A percentile compares a stretch with the other conserved stretches of the same genome.
Conservation (phyloP, 371 early-diverging fungal species). For the Coemansia sp. region DNA sequence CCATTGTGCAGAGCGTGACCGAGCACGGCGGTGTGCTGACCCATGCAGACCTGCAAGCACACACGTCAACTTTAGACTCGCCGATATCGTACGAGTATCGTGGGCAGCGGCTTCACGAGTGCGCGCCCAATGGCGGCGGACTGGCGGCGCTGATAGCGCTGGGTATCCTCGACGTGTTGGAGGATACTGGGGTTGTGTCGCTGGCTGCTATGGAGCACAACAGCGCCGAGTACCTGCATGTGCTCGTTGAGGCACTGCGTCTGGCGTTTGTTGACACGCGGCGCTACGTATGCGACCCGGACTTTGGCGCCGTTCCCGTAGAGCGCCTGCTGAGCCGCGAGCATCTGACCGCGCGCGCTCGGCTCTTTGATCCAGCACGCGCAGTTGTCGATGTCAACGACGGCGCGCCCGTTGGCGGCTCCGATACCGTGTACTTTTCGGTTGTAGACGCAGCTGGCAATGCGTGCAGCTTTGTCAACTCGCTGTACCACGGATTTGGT, state of each 20-base stretch:
- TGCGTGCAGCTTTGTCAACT: slow-evolving; percentile 77
- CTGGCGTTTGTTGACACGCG: slow-evolving; percentile 77
- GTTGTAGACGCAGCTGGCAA: slow-evolving; percentile 79
- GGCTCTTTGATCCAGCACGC: slow-evolving; percentile 55
- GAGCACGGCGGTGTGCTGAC: slow-evolving; percentile 72
- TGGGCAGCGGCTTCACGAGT: slow-evolving; percentile 66
- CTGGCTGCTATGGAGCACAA: slow-evolving; percentile 53
- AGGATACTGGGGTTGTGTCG: slow-evolving; percentile 52
- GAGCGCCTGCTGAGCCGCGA: slow-evolving; percentile 46
- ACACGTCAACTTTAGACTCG: slow-evolving; percentile 58
- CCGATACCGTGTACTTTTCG: slow-evolving; percentile 77
- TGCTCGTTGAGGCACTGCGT: slow-evolving; percentile 66
- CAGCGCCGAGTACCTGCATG: slow-evolving; percentile 65
- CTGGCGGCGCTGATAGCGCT: slow-evolving; percentile 71
- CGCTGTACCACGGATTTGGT: slow-evolving; percentile 39
- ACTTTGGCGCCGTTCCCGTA: slow-evolving; percentile 46
- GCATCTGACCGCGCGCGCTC: slow-evolving; percentile 61
- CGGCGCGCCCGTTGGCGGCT: slow-evolving; percentile 62
- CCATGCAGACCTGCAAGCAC: slow-evolving; percentile 68
- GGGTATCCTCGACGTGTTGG: slow-evolving; percentile 65
- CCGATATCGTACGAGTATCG: slow-evolving; percentile 71
- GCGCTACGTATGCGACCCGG: slow-evolving; percentile 69
- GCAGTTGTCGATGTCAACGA: slow-evolving; percentile 53
- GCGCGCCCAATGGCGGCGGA: slow-evolving; percentile 81
- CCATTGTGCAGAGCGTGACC: slow-evolving; percentile 65